Evolutionary conservation across 192 early-diverging fungal genomes (phyloP), one percentile per base, ranked within the genome.

Genomic region (Backusella luteola): DNA sequence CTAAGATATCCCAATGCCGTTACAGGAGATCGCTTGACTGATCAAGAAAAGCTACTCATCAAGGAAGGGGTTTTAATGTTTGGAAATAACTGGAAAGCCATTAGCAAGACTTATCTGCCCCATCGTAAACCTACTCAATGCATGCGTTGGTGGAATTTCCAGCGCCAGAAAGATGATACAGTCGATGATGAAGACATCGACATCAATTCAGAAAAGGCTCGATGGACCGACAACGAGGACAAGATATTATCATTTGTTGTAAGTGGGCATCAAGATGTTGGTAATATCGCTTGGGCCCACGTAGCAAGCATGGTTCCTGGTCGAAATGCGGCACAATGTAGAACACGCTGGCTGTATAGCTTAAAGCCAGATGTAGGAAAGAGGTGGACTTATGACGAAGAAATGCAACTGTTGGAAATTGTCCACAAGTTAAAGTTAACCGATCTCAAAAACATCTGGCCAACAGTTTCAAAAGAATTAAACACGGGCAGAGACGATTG

Each of bases 11-110:
- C 35, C 1, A 1, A 15, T 15, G 23, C 52, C 2, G 53, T 36
- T 12, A 46, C 14, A 41, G 56, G 67, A 1, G n/a, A 23, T 5
- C 44, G 41, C 26, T 46, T 81, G 14, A 39, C 53, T 21, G 69
- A 76, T 14, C n/a, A 63, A n/a, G 80, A 81, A 41, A 77, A 75
- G 35, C 41, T 41, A 3, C 68, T 74, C 9, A 67, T 81, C 9
- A 32, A 42, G 11, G 63, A 81, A 75, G 80, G 80, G 6, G 73
- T 81, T 11, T 52, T 63, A 14, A 78, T 81, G 80, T 81, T 81
- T 78, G 80, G 80, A 12, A 44, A 36, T 14, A 41, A 78, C 56
- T 81, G 80, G 80, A 12, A 66, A 23, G 80, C 80, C 2, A 78
- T 81, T 42, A 66, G 53, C 4, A 36, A 21, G 1, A 72, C 80